A percentile compares a stretch with the other conserved stretches of the same genome.
phyloP scores from a whole-genome alignment of 2,329 filamentous ascomycete genomes.

The Fusarium sp. region DNA sequence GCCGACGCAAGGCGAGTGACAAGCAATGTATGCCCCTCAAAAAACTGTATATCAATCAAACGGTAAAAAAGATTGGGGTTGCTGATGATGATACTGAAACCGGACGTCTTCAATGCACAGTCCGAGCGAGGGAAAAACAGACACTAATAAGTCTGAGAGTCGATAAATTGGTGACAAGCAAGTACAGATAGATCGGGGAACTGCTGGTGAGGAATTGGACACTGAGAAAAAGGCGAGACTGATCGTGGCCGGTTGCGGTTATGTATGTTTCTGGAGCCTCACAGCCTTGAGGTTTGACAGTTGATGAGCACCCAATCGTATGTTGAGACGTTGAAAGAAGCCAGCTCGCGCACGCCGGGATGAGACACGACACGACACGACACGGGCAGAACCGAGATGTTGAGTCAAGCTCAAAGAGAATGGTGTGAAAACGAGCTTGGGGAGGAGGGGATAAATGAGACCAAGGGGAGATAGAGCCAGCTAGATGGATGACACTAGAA shows the following conservation, averaged over 20 bases:
- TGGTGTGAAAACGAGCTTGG: slow-evolving; percentile 6
- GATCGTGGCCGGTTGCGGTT: slow-evolving; percentile 14
- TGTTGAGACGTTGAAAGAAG: slow-evolving; percentile 12
- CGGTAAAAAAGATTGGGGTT: slow-evolving; percentile 18
- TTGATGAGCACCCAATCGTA: slow-evolving; percentile 13
- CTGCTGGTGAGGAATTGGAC: slow-evolving; percentile 13
- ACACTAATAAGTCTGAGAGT: slow-evolving; percentile 14
- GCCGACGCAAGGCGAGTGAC: slow-evolving; percentile 7
- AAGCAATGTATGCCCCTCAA: not conserved
- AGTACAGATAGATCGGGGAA: slow-evolving; percentile 8
- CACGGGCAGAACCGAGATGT: slow-evolving; percentile 7
- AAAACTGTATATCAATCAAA: slow-evolving; percentile 12
- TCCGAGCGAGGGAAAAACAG: slow-evolving; percentile 8
- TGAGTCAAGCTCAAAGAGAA: slow-evolving; percentile 19
- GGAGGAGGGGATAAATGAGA: slow-evolving; percentile 20
- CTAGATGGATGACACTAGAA: slow-evolving; percentile 18
- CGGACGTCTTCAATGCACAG: not conserved
- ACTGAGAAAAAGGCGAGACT: slow-evolving; percentile 7
- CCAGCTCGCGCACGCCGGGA: slow-evolving; percentile 9
- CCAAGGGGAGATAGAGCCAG: slow-evolving; percentile 18
- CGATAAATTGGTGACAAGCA: slow-evolving; percentile 8
- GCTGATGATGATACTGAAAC: not conserved
- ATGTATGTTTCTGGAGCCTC: slow-evolving; percentile 16
- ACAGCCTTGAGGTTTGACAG: slow-evolving; percentile 1
- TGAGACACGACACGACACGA: slow-evolving; percentile 6